A percentile compares a stretch with the other conserved stretches of the same genome.
Conservation (phyloP, 2,329 filamentous ascomycete species). For the Talaromyces amestolkiae region DNA sequence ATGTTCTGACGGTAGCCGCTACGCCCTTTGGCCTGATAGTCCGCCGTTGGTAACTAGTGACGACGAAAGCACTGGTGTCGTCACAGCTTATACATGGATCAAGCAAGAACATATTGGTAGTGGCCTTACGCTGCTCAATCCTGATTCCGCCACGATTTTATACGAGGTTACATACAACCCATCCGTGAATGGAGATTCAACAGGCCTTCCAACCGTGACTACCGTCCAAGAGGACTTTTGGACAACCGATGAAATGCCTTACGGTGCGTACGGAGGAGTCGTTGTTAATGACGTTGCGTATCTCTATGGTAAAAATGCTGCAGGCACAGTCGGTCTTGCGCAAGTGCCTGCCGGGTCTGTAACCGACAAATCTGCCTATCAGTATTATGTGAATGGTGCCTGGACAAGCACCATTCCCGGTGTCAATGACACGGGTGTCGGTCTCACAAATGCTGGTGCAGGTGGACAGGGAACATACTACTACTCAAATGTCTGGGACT, state of each 20-base stretch:
- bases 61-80: constrained; percentile 18
- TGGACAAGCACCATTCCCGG: constrained; percentile 14
- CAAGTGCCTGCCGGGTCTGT: constrained; percentile 4
- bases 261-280: constrained; percentile 17
- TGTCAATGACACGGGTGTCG: constrained; percentile 18
- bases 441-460: constrained; percentile 28
- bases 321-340: constrained; percentile 15
- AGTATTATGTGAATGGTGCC: constrained; percentile 13
- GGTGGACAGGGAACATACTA: constrained; percentile 33
- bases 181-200: background rate
- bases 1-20: constrained; percentile 23
- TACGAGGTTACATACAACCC: constrained; percentile 26
- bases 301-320: constrained; percentile 14
- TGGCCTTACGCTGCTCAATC: constrained; percentile 18
- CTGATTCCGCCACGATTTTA: constrained; percentile 25
- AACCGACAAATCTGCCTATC: constrained; percentile 13
- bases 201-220: constrained; percentile 22
- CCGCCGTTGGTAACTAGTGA: constrained; percentile 24
- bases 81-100: constrained; percentile 27
- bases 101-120: constrained; percentile 22
- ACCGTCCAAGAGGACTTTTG: constrained; percentile 26
- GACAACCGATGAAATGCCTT: constrained; percentile 22
- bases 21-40: constrained; percentile 27
- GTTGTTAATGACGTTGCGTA: constrained; percentile 9
- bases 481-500: constrained; percentile 27